These are phyloP conservation scores for Colletotrichum sp. DNA, from an alignment of 2,329 filamentous ascomycete genomes.

Conservation along the genomic window DNA sequence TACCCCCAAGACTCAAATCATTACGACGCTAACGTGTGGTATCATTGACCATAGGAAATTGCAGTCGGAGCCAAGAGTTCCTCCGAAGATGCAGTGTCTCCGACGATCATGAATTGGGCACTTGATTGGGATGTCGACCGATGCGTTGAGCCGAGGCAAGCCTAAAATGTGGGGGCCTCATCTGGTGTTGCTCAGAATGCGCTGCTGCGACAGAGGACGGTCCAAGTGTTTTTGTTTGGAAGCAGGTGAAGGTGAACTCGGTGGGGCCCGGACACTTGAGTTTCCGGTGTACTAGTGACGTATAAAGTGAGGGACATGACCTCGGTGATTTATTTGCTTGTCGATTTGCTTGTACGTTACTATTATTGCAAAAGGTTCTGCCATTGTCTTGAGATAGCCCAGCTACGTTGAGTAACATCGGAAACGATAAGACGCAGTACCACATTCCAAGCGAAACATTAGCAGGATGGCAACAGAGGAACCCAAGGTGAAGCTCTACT, in stretches of 20 bases:
- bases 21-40: neutral
- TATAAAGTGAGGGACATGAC: conserved; percentile 10
- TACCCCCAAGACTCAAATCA: neutral
- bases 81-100: neutral
- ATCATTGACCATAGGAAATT: neutral
- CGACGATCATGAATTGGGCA: neutral
- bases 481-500: conserved; percentile 68
- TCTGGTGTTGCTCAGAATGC: neutral
- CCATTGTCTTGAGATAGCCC: neutral
- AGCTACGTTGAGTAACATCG: neutral
- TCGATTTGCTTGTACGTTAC: neutral
- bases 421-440: neutral
- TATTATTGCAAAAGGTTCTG: neutral
- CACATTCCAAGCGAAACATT: neutral
- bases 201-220: neutral
- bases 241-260: neutral
- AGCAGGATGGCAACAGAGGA: conserved; percentile 22
- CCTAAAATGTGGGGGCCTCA: conserved; percentile 7
- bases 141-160: conserved; percentile 4
- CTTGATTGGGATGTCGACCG: neutral
- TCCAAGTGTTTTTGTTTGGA: neutral
- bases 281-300: conserved; percentile 15
- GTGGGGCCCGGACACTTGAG: conserved; percentile 12
- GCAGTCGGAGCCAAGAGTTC: neutral
- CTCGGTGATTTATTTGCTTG: neutral